phyloP scores from a whole-genome alignment of 768 basidiomycete genomes.

The Brasilioporus rufonigricans region DNA sequence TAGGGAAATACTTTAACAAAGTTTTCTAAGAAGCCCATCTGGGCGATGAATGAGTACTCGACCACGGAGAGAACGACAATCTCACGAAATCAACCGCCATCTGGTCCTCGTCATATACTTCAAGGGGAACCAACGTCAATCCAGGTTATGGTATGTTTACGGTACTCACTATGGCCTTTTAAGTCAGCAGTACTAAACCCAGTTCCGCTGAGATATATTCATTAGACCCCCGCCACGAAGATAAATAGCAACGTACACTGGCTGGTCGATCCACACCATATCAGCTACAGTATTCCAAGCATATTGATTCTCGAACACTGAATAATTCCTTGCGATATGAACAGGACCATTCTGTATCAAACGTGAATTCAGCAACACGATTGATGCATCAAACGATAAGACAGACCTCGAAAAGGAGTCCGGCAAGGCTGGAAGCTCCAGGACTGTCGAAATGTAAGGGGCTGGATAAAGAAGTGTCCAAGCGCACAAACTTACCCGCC shows the following conservation, averaged over 20 bases:
- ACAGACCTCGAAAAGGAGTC: constrained; percentile 61
- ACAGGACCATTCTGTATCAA: too few species aligned
- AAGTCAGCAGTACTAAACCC: constrained; percentile 66
- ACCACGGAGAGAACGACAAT: neutral
- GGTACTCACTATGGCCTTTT: constrained; percentile 47
- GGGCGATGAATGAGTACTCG: neutral
- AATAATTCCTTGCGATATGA: constrained; percentile 51
- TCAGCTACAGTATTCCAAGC: constrained; percentile 62
- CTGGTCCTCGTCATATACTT: constrained; percentile 61
- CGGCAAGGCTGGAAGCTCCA: constrained; percentile 66
- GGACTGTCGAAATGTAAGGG: constrained; percentile 39
- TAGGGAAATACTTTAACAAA: constrained; percentile 72
- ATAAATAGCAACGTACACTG: constrained; percentile 40
- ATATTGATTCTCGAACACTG: constrained; percentile 47
- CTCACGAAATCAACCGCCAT: constrained; percentile 50
- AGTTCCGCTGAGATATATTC: constrained; percentile 40
- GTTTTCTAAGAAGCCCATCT: constrained; percentile 73
- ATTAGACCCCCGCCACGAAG: neutral
- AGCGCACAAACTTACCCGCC: constrained; percentile 48
- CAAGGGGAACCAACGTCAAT: constrained; percentile 12
- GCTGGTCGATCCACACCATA: constrained; percentile 73
- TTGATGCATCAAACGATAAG: too few species aligned
- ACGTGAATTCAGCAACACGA: constrained; percentile 30
- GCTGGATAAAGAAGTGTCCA: neutral
- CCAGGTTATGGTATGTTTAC: neutral